Evolutionary conservation across 148 eudicot genomes (phyloP).

Genomic region (Rhododendron williamsianum): DNA sequence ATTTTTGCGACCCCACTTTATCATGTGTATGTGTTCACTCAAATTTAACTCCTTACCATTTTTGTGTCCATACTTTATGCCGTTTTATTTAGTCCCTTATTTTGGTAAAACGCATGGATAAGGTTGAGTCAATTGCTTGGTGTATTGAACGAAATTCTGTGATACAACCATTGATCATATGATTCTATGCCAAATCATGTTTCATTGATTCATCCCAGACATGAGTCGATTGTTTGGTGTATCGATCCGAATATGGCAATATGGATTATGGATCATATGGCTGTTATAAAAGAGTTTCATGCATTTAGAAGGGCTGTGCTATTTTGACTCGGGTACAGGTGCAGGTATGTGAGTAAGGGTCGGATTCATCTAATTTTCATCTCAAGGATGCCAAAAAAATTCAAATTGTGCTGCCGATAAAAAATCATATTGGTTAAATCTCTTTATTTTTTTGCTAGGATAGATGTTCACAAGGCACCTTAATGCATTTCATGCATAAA

Average conservation of each 20-base stretch:
- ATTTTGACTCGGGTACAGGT: neutral
- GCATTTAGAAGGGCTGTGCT: neutral
- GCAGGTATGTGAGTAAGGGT: neutral
- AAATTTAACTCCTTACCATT: neutral
- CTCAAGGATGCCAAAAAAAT: neutral
- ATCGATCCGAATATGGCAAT: neutral
- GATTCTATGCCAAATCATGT: neutral
- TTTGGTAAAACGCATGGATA: neutral
- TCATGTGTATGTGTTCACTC: neutral
- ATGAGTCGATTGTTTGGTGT: neutral
- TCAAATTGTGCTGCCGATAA: neutral
- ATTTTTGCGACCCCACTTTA: neutral
- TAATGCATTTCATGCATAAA: neutral
- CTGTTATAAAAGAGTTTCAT: neutral
- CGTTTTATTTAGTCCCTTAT: neutral
- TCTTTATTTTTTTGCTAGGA: neutral
- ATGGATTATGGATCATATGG: neutral
- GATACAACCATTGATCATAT: neutral
- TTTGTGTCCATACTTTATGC: neutral
- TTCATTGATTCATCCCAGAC: neutral
- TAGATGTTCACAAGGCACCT: neutral
- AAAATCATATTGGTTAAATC: neutral
- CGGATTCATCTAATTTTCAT: neutral
- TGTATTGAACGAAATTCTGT: neutral
- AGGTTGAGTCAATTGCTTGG: neutral